Base-by-base conservation (phyloP, 169 alveolate genomes). In the Plasmodium ovale region DNA sequence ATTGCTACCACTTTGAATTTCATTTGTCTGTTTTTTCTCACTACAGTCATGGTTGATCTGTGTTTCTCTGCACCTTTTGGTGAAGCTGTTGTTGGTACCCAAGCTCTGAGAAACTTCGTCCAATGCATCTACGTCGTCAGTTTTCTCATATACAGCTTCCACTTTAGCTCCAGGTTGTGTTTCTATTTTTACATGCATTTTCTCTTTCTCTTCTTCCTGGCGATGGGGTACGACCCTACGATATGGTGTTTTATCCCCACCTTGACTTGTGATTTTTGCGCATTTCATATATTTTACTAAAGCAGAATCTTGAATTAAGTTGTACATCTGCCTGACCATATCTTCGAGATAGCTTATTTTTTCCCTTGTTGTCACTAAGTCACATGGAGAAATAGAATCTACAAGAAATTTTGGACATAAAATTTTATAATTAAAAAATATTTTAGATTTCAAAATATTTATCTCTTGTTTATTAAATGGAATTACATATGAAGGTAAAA, bases 401-500 rank as follows among this genome's bases (percentile, higher is more conserved):
- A 68, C 25, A 39, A 69, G 49, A 39, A 59, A 68, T 27, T 60
- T 85, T 3, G 91, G 84, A 33, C 71, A 42, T 31, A n/a, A 19
- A 4, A 85, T 69, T 60, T 35, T 85, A 49, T 85, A 85, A 56
- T 69, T 54, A 10, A 85, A 27, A 85, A 85, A 85, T 27, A 85
- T 56, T 69, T 85, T 85, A 0, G 91, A 44, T 35, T 53, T 70
- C 14, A 69, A 39, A 19, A 85, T 72, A n/a, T 69, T 39, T 1
- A 69, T 56, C 16, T 85, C 91, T 68, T 85, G 91, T 14, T 60
- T 67, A 16, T 60, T 60, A 14, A 68, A 54, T 37, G 87, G 91
- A n/a, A 47, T 47, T 21, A 49, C 44, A 16, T 58, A 69, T 29
- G 53, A 42, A 35, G 1, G 31, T 1, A 39, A 21, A 25, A 68